Conservation (phyloP, 208 protist genomes). For the Crithidia acanthocephali region DNA sequence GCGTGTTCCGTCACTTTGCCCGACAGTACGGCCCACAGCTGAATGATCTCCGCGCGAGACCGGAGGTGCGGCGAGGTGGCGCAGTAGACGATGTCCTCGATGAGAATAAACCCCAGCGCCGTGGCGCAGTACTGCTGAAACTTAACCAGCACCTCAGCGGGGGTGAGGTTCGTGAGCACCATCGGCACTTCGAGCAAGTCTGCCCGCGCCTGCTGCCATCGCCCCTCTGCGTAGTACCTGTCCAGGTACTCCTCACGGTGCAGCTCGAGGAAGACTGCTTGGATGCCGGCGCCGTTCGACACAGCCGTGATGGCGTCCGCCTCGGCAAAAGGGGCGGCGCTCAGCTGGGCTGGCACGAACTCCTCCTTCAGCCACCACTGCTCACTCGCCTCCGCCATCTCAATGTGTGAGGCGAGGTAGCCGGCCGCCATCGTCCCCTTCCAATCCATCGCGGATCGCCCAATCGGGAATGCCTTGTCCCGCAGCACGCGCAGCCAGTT, state of each 20-base stretch:
- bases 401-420: slow-evolving; percentile 47
- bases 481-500: slow-evolving; percentile 80
- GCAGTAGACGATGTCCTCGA: slow-evolving; percentile 85
- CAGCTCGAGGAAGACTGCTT: slow-evolving; percentile 82
- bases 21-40: slow-evolving; percentile 75
- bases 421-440: slow-evolving; percentile 57
- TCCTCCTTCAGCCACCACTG: slow-evolving; percentile 76
- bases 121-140: slow-evolving; percentile 71
- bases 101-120: slow-evolving; percentile 83
- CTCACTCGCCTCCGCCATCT: slow-evolving; percentile 45
- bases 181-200: slow-evolving; percentile 63
- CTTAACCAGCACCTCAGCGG: slow-evolving; percentile 44
- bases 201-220: slow-evolving; percentile 68
- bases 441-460: slow-evolving; percentile 69
- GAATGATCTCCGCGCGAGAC: slow-evolving; percentile 77
- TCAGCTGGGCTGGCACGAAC: slow-evolving; percentile 55
- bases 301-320: slow-evolving; percentile 57
- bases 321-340: slow-evolving; percentile 57
- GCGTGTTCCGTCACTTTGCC: slow-evolving; percentile 52
- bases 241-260: slow-evolving; percentile 75
- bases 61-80: slow-evolving; percentile 81
- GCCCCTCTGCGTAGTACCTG: slow-evolving; percentile 75
- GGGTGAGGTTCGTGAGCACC: slow-evolving; percentile 33
- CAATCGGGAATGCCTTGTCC: slow-evolving; percentile 67
- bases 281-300: slow-evolving; percentile 73